Evolutionary conservation across 2,329 filamentous ascomycete genomes (phyloP), one percentile per base, ranked within the genome.

Genomic region (Sarocladium kiliense): DNA sequence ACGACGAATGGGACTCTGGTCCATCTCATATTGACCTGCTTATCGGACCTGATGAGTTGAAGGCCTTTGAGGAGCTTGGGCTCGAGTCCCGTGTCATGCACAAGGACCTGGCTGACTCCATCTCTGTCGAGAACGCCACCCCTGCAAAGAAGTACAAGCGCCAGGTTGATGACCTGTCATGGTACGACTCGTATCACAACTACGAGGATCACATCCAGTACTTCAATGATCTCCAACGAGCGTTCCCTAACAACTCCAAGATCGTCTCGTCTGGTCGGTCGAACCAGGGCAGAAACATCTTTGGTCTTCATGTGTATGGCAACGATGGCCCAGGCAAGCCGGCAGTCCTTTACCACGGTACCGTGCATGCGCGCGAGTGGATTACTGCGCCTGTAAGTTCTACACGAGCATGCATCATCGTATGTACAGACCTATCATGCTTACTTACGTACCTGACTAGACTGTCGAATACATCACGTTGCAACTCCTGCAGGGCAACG

Each of bases 351-450:
- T 74, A 74, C 58, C 78, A 81, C 57, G 74, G 75, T 19, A 80
- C 75, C 44, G 75, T 79, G 1, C 78, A 82, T 62, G 76, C 78
- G 9, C 69, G 79, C 32, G 78, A 81, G 66, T 81, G 78, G 78
- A 80, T 81, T 49, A 72, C 74, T 18, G 73, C 76, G 0, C 74
- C 76, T 58, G 75, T 77, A 79, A 86, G 73, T 87, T 84, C 1
- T 18, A 2, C 1, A 2, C 1, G 14, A 2, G 1, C 39, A 12
- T 11, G 1, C 12, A 6, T 55, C 42, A 37, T 55, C 12, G 3
- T 66, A 76, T 78, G 11, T 3, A 2, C 30, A 5, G 2, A n/a
- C 16, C n/a, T 47, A 25, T n/a, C n/a, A n/a, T n/a, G n/a, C n/a
- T n/a, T n/a, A n/a, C n/a, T n/a, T n/a, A n/a, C n/a, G n/a, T 49